Percentiles rank a stretch among this genome's conserved stretches.
Conservation (phyloP, 2,329 filamentous ascomycete species). For the Colletotrichum liaoningense region DNA sequence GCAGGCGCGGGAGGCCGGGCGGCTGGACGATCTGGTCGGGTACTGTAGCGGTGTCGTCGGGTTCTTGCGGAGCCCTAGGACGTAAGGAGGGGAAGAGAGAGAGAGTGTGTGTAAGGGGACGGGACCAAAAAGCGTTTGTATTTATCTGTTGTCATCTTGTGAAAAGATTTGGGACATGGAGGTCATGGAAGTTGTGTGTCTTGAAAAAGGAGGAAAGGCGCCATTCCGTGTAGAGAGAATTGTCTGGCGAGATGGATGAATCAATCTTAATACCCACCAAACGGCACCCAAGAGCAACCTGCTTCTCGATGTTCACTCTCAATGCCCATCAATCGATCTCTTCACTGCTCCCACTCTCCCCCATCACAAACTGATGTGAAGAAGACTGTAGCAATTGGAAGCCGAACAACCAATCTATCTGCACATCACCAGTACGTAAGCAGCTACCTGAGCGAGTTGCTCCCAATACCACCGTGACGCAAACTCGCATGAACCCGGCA, state of each 20-base stretch:
- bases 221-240: neutral
- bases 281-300: neutral
- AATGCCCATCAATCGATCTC: too few species aligned
- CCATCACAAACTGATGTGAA: too few species aligned
- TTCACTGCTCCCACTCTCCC: neutral
- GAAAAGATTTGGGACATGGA: neutral
- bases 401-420: neutral
- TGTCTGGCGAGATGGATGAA: neutral
- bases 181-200: neutral
- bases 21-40: slow-evolving; percentile 82
- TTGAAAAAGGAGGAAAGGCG: neutral
- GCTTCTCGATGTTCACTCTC: neutral
- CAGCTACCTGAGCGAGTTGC: too few species aligned
- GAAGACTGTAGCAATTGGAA: too few species aligned
- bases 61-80: slow-evolving; percentile 77
- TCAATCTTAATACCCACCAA: slow-evolving; percentile 1
- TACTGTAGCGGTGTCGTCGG: slow-evolving; percentile 89
- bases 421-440: neutral
- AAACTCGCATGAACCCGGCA: neutral
- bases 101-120: neutral
- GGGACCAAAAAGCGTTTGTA: neutral
- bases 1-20: slow-evolving; percentile 76
- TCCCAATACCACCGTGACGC: neutral
- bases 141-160: neutral
- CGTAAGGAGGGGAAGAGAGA: slow-evolving; percentile 45